A percentile compares a stretch with the other conserved stretches of the same genome.
phyloP scores from a whole-genome alignment of 495 filamentous ascomycete genomes.

The Xanthoparmelia taractica region DNA sequence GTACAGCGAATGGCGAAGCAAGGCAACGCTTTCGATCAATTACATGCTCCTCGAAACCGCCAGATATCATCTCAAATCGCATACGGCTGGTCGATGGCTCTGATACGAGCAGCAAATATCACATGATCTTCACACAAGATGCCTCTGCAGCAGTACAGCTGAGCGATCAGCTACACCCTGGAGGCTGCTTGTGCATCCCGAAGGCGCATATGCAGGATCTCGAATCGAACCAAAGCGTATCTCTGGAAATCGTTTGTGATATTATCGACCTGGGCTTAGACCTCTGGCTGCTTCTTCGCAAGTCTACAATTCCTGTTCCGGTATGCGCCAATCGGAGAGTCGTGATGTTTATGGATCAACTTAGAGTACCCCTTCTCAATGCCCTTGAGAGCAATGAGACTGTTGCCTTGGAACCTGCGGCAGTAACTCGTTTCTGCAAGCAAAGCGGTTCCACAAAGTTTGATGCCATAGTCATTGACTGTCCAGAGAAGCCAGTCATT shows the following conservation, averaged over 20 bases:
- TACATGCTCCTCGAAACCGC: not conserved
- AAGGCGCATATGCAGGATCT: not conserved
- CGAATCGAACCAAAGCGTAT: not conserved
- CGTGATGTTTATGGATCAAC: not conserved
- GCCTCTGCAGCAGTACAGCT: not conserved
- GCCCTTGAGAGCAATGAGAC: too few species aligned
- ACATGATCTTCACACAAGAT: not conserved
- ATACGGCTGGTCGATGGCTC: not conserved
- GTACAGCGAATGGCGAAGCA: not conserved
- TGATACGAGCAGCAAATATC: not conserved
- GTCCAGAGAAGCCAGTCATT: conserved; percentile 16
- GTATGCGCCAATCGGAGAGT: not conserved
- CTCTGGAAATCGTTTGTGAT: conserved; percentile 2
- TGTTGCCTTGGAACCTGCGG: not conserved
- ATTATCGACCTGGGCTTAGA: not conserved
- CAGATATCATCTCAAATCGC: not conserved
- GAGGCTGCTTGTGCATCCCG: not conserved
- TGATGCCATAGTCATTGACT: conserved; percentile 22
- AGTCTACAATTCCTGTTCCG: too few species aligned
- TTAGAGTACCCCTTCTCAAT: not conserved
- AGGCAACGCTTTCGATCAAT: conserved; percentile 12
- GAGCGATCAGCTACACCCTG: not conserved
- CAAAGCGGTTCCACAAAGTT: not conserved
- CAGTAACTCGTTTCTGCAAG: not conserved
- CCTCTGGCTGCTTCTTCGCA: not conserved